Base-by-base conservation (phyloP, 768 basidiomycete species). In the Amanita jacksonii region DNA sequence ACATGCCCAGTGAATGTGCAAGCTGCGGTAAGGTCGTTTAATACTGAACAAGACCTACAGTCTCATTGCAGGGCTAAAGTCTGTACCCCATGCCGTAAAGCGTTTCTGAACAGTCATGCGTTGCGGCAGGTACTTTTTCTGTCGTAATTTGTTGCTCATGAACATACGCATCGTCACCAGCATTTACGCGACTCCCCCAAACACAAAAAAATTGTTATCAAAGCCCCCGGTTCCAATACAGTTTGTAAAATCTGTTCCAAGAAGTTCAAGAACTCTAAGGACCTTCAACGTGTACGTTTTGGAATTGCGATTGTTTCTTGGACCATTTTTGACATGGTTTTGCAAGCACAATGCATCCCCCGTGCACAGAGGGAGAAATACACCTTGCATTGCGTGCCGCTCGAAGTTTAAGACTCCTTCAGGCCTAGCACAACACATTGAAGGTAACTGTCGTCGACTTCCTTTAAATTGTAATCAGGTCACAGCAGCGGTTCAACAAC, bases 341-440 rank as follows among this genome's bases (percentile, higher is more conserved):
- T 18, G 6, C 12, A 6, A 45, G 43, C 43, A 45, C 27, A 37
- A 38, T 22, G 35, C 35, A 15, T 45, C 43, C 2, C 35, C 27
- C 2, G 36, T 38, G 1, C 43, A 45, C 24, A 37, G 28, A 18
- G 24, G 23, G 15, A 25, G 28, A 23, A 27, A 8, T 5, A 20
- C 24, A 8, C 13, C 19, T 3, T 45, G 43, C 27, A 28, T 45
- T 5, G 36, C 23, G 12, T 71, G 65, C 51, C 27, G 37, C 12
- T 50, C 52, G 23, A 54, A 43, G 28, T 68, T 66, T 52, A 64
- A 61, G 39, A 56, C 55, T 10, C 54, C 61, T 3, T 67, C 68
- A 16, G 61, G 59, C 1, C 56, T 70, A 4, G 60, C 65, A 0
- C 52, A 55, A 8, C 70, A 72, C 48, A 53, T 70, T 41, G 70